A percentile compares a stretch with the other conserved stretches of the same genome.
phyloP scores from a whole-genome alignment of 805 yeast species.

The Nakazawaea anatomiae region DNA sequence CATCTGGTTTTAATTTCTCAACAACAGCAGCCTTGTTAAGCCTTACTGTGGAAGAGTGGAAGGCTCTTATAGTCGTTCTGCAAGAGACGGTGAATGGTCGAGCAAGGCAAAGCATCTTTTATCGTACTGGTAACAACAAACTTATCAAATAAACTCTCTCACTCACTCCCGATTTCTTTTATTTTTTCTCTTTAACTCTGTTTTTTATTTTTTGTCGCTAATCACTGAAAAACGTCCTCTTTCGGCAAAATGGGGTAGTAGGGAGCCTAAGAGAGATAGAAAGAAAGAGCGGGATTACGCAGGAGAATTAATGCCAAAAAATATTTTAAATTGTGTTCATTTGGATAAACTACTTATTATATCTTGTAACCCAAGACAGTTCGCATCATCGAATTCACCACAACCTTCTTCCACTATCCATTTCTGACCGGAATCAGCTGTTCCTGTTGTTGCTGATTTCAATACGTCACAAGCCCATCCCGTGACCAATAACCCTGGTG shows the following conservation, averaged over 20 bases:
- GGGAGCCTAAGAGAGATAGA: neutral
- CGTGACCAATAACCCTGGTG: conserved; percentile 84
- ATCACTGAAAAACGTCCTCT: too few relatives aligned
- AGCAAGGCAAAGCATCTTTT: neutral
- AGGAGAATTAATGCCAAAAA: neutral
- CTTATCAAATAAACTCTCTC: too few relatives aligned
- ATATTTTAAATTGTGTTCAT: neutral
- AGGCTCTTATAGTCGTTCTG: neutral
- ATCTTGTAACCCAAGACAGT: neutral
- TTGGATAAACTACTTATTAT: neutral
- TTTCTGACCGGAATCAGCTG: conserved; percentile 13
- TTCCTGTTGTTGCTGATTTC: conserved; percentile 12
- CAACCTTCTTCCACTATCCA: conserved; percentile 48
- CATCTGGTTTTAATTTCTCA: conserved; percentile 8
- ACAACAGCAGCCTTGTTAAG: neutral
- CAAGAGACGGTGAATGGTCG: neutral
- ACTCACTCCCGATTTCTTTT: too few relatives aligned
- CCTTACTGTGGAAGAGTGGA: neutral
- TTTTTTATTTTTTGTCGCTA: too few relatives aligned
- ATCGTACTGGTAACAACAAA: neutral
- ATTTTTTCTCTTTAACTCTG: neutral
- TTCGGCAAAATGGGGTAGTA: too few relatives aligned
- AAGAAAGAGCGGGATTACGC: neutral
- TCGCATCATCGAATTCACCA: conserved; percentile 5
- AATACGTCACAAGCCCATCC: conserved; percentile 72